phyloP scores from a whole-genome alignment of 768 basidiomycete genomes.

The Termitomyces heimii region DNA sequence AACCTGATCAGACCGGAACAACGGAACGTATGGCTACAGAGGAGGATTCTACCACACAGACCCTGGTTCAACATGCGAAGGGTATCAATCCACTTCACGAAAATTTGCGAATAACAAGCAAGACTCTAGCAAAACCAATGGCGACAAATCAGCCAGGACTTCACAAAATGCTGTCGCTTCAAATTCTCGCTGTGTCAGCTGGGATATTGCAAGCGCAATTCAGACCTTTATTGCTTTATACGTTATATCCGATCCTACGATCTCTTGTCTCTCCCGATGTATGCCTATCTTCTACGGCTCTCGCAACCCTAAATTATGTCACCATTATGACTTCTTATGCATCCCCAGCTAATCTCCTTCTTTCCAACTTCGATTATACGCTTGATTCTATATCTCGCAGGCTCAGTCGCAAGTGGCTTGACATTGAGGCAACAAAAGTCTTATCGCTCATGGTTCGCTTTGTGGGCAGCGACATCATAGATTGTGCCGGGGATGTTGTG shows the following conservation, averaged over 20 bases:
- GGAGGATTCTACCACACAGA: constrained; percentile 21
- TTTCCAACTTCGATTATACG: constrained; percentile 96
- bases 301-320: constrained; percentile 65
- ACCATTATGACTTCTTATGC: constrained; percentile 79
- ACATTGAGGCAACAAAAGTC: constrained; percentile 85
- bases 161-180: constrained; percentile 67
- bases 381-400: constrained; percentile 86
- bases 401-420: constrained; percentile 74
- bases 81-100: constrained; percentile 63
- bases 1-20: constrained; percentile 15
- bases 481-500: constrained; percentile 88
- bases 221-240: constrained; percentile 64
- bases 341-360: constrained; percentile 80
- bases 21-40: constrained; percentile 9
- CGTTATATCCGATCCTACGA: constrained; percentile 82
- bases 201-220: constrained; percentile 72
- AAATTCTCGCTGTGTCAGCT: constrained; percentile 65
- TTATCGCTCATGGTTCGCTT: constrained; percentile 80
- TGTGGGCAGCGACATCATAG: constrained; percentile 82
- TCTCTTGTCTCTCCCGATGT: constrained; percentile 71
- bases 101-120: constrained; percentile 42
- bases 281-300: constrained; percentile 69
- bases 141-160: constrained; percentile 49
- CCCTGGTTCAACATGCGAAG: constrained; percentile 54
- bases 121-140: constrained; percentile 21